Percentiles rank a stretch among this genome's conserved stretches.
Evolutionary conservation across 192 early-diverging fungal genomes (phyloP).

Genomic region (Linnemannia zychae): DNA sequence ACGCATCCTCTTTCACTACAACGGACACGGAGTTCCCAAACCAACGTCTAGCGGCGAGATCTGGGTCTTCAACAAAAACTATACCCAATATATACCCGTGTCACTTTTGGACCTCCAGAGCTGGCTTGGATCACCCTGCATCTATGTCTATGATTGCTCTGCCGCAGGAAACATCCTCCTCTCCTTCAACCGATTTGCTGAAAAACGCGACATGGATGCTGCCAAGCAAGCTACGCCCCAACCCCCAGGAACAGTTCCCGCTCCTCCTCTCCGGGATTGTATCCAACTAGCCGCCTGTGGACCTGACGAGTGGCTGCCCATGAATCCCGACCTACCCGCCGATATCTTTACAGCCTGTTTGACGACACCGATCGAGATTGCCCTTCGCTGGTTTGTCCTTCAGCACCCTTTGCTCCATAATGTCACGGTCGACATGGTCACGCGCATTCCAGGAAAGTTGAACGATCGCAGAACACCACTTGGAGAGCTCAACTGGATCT

Average conservation of each 20-base stretch:
- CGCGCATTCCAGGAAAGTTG: constrained; percentile 86
- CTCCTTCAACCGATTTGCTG: constrained; percentile 91
- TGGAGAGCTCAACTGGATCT: constrained; percentile 99
- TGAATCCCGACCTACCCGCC: constrained; percentile 94
- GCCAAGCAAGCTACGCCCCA: constrained; percentile 55
- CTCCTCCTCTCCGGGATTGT: constrained; percentile 73
- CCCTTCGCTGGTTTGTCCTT: constrained; percentile 91
- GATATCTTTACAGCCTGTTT: constrained; percentile 97
- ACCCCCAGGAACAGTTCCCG: constrained; percentile 59
- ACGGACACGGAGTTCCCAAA: constrained; percentile 97
- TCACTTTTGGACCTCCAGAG: constrained; percentile 91
- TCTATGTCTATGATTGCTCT: constrained; percentile 98
- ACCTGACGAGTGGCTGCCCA: constrained; percentile 87
- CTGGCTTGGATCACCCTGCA: constrained; percentile 95
- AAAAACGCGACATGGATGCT: constrained; percentile 84
- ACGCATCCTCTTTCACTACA: constrained; percentile 97
- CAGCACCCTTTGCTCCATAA: constrained; percentile 83
- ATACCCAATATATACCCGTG: constrained; percentile 98
- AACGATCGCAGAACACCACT: constrained; percentile 94
- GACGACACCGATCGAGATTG: constrained; percentile 96
- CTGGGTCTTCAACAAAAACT: constrained; percentile 98
- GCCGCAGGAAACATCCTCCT: constrained; percentile 91
- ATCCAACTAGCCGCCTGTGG: constrained; percentile 96
- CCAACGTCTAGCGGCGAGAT: constrained; percentile 96
- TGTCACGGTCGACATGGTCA: constrained; percentile 90